A percentile compares a stretch with the other conserved stretches of the same genome.
Evolutionary conservation across 2,329 filamentous ascomycete genomes (phyloP).

Genomic region (Colletotrichum sidae): DNA sequence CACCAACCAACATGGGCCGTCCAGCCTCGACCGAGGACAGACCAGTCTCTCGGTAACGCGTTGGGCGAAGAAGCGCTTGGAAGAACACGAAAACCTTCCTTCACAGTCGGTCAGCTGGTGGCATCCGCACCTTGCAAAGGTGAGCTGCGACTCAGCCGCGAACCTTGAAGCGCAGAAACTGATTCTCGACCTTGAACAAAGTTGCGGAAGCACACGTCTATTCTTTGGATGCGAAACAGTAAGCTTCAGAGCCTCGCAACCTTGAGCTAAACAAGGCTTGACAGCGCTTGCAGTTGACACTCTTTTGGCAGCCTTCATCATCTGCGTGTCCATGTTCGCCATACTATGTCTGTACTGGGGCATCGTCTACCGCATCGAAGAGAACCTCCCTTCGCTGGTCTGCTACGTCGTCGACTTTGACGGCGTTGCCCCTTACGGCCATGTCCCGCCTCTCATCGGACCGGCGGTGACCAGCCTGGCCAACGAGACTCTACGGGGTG

Average conservation of each 20-base stretch:
- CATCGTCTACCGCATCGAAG: slow-evolving; percentile 18
- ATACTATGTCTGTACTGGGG: slow-evolving; percentile 28
- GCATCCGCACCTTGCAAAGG: slow-evolving; percentile 18
- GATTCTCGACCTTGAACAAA: not conserved
- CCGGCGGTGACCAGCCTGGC: slow-evolving; percentile 12
- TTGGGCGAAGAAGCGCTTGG: slow-evolving; percentile 16
- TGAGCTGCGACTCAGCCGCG: not conserved
- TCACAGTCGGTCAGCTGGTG: slow-evolving; percentile 30
- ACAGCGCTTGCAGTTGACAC: not conserved
- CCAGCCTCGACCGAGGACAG: not conserved
- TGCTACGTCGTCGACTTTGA: slow-evolving; percentile 27
- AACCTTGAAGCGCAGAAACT: not conserved
- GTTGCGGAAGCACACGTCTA: slow-evolving; percentile 20
- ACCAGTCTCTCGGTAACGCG: slow-evolving; percentile 1
- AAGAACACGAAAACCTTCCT: slow-evolving; percentile 13
- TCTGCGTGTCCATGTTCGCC: slow-evolving; percentile 11
- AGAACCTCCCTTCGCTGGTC: slow-evolving; percentile 20
- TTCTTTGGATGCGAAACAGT: slow-evolving; percentile 28
- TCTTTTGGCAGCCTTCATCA: slow-evolving; percentile 9
- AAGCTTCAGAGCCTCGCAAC: not conserved
- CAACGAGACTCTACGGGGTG: slow-evolving; percentile 13
- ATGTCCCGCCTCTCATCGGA: slow-evolving; percentile 6
- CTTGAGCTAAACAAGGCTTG: too few relatives aligned
- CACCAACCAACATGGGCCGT: too few relatives aligned
- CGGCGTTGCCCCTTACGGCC: slow-evolving; percentile 4